Percentiles rank a stretch among this genome's conserved stretches.
Conservation (phyloP, 176 grass and related monocot genomes). For the Melocanna baccifera region DNA sequence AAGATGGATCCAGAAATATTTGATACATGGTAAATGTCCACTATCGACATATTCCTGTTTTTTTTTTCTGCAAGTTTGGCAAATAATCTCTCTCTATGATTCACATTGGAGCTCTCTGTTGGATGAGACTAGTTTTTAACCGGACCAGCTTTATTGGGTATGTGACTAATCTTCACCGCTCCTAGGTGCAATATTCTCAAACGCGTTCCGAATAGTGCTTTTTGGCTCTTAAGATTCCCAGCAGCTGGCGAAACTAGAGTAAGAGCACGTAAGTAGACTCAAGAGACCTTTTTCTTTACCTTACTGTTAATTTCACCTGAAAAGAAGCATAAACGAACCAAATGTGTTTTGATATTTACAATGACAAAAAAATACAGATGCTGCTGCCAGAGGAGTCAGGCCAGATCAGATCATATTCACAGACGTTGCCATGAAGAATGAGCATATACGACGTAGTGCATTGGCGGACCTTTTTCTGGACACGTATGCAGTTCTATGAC, state of each 20-base stretch:
- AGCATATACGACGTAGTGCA: conserved; percentile 75
- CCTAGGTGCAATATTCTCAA: conserved; percentile 89
- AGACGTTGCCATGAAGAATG: conserved; percentile 89
- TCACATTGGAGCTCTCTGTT: neutral
- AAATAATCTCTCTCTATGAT: neutral
- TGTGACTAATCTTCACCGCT: neutral
- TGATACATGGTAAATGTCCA: conserved; percentile 61
- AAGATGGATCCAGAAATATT: conserved; percentile 97
- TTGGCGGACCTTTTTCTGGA: conserved; percentile 92
- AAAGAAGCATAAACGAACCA: neutral
- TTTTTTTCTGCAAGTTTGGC: neutral
- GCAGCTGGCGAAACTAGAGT: conserved; percentile 76
- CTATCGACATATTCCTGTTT: neutral
- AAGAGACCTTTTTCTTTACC: neutral
- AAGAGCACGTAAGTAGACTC: conserved; percentile 64
- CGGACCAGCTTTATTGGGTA: neutral
- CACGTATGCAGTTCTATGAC: conserved; percentile 48
- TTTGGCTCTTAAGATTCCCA: conserved; percentile 87
- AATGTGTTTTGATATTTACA: neutral
- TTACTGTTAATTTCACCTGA: neutral
- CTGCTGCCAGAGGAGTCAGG: conserved; percentile 63
- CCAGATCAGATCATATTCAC: conserved; percentile 87
- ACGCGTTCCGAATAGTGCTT: conserved; percentile 64
- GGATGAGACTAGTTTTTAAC: neutral
- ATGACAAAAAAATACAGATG: conserved; percentile 48